phyloP scores from a whole-genome alignment of 75 land plant genomes.

The Gnetum montanum region DNA sequence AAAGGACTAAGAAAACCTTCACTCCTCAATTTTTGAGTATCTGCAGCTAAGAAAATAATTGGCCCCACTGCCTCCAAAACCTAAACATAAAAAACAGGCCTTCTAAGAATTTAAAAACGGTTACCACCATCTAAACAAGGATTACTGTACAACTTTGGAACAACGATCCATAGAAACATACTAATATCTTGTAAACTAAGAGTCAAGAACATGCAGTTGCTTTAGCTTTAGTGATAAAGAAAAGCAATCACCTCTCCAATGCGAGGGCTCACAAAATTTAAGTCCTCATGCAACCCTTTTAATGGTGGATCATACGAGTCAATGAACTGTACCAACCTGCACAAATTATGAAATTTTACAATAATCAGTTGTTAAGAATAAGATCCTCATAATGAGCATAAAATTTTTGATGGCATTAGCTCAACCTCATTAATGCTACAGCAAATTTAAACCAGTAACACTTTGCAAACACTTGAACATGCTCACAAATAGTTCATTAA shows the following conservation, averaged over 20 bases:
- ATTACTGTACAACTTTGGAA: not conserved
- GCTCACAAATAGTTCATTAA: no score
- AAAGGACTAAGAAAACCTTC: slow-evolving; percentile 97
- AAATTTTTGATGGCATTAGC: no score
- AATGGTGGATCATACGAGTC: slow-evolving; percentile 97
- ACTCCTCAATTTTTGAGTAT: slow-evolving; percentile 87
- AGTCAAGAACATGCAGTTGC: not conserved
- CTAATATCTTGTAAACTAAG: not conserved
- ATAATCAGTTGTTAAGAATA: no score
- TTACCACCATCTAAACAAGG: not conserved
- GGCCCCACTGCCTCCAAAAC: slow-evolving; percentile 98
- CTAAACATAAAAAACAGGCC: slow-evolving; percentile 22
- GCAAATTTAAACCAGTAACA: no score
- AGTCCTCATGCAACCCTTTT: slow-evolving; percentile 94
- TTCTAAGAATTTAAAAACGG: not conserved
- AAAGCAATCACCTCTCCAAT: slow-evolving; percentile 95
- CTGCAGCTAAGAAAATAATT: slow-evolving; percentile 76
- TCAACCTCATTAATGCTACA: no score
- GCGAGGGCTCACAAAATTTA: slow-evolving; percentile 95
- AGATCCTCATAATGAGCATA: no score
- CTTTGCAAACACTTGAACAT: no score
- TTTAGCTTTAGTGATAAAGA: not conserved
- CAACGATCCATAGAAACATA: not conserved
- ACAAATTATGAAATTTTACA: no score
- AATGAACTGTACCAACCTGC: slow-evolving; percentile 90